A percentile compares a stretch with the other conserved stretches of the same genome.
phyloP scores from a whole-genome alignment of 306 rosid species.

The Gillenia trifoliata region DNA sequence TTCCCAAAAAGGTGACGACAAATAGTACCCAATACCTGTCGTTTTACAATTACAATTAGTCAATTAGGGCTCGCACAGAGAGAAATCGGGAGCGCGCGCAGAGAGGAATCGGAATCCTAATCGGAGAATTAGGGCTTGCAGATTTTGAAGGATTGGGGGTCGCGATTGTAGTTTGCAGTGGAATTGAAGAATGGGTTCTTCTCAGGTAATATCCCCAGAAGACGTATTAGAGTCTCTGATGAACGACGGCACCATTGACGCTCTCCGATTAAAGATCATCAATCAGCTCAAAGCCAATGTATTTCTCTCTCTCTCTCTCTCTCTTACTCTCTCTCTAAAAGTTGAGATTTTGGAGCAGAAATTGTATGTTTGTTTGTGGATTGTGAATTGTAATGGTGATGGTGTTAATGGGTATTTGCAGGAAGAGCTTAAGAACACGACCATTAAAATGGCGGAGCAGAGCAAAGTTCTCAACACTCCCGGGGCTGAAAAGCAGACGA shows the following conservation, averaged over 20 bases:
- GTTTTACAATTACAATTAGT: no score
- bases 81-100: not conserved
- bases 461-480: slow-evolving; percentile 93
- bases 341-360: not conserved
- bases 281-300: slow-evolving; percentile 98
- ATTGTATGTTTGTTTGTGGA: not conserved
- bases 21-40: not conserved
- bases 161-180: not conserved
- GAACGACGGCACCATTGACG: slow-evolving; percentile 93
- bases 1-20: not conserved
- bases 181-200: slow-evolving; percentile 45
- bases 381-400: not conserved
- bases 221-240: slow-evolving; percentile 81
- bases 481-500: slow-evolving; percentile 93
- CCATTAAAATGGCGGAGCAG: slow-evolving; percentile 92
- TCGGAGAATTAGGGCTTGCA: not conserved
- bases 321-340: not conserved
- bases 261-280: slow-evolving; percentile 92
- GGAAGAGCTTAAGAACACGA: slow-evolving; percentile 87
- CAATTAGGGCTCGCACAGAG: not conserved
- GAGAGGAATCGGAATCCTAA: not conserved
- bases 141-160: not conserved
- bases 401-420: slow-evolving; percentile 14
- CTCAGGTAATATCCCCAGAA: slow-evolving; percentile 71
- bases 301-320: not conserved